These are phyloP conservation scores for Fusarium musae DNA, from an alignment of 2,329 filamentous ascomycete species.

Conservation along the genomic window DNA sequence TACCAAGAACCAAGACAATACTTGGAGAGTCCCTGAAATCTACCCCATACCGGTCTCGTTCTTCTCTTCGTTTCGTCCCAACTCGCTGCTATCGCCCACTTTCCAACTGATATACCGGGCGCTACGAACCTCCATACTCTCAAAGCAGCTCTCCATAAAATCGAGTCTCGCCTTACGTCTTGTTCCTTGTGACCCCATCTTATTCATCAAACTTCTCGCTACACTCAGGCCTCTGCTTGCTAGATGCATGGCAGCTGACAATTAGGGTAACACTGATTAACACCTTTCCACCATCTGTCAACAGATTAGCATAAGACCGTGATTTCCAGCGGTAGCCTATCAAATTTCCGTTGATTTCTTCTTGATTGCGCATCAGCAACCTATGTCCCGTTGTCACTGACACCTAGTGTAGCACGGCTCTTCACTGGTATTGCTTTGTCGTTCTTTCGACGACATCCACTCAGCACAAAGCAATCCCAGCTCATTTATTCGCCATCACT, in stretches of 20 bases:
- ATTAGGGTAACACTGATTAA: neutral
- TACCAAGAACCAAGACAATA: neutral
- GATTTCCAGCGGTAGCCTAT: neutral
- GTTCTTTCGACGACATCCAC: neutral
- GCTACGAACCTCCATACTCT: neutral
- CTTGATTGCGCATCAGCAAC: neutral
- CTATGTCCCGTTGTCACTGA: neutral
- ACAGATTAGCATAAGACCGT: no score
- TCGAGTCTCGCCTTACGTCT: neutral
- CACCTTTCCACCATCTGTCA: neutral
- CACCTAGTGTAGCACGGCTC: neutral
- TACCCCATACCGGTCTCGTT: neutral
- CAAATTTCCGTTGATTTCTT: accelerated
- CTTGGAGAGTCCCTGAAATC: neutral
- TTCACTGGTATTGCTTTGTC: no score
- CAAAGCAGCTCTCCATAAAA: neutral
- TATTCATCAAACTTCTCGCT: no score
- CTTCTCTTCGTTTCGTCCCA: neutral
- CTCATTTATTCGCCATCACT: neutral
- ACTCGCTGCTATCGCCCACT: neutral
- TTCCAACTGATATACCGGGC: neutral
- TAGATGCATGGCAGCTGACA: no score
- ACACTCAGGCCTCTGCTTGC: neutral
- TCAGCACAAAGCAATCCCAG: neutral
- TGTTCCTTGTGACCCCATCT: neutral